Evolutionary conservation across 2,329 filamentous ascomycete genomes (phyloP).

Genomic region (Sordariomycetes sp.): DNA sequence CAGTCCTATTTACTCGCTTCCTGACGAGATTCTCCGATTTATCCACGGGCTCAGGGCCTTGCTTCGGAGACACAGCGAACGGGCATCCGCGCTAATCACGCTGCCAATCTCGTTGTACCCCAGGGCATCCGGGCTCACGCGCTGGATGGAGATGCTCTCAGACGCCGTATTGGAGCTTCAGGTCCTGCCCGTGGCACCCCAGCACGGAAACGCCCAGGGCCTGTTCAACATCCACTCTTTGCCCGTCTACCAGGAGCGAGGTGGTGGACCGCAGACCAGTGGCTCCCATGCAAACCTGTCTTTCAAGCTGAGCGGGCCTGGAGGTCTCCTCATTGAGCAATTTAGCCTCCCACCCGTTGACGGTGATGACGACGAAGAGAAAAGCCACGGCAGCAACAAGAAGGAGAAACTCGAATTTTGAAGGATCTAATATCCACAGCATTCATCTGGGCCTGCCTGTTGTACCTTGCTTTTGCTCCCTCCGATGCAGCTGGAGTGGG

Average conservation of each 20-base stretch:
- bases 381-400: slow-evolving; percentile 28
- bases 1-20: slow-evolving; percentile 55
- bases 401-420: not conserved
- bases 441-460: too few species aligned
- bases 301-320: slow-evolving; percentile 73
- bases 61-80: slow-evolving; percentile 54
- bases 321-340: slow-evolving; percentile 74
- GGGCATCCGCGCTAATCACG: slow-evolving; percentile 63
- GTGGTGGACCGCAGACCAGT: slow-evolving; percentile 60
- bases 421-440: too few species aligned
- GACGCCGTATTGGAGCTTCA: slow-evolving; percentile 84
- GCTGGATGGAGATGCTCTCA: slow-evolving; percentile 75
- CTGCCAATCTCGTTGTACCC: slow-evolving; percentile 74
- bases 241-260: slow-evolving; percentile 79
- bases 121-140: slow-evolving; percentile 61
- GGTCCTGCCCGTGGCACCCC: slow-evolving; percentile 45
- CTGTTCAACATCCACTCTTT: slow-evolving; percentile 74
- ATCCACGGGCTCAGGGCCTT: slow-evolving; percentile 68
- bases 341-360: slow-evolving; percentile 84
- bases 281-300: slow-evolving; percentile 76
- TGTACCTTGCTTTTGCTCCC: too few species aligned
- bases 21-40: slow-evolving; percentile 67
- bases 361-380: slow-evolving; percentile 38
- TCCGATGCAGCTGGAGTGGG: too few species aligned
- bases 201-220: slow-evolving; percentile 69